Evolutionary conservation across 2,329 filamentous ascomycete genomes (phyloP).

Genomic region (Salinomyces thailandicus): DNA sequence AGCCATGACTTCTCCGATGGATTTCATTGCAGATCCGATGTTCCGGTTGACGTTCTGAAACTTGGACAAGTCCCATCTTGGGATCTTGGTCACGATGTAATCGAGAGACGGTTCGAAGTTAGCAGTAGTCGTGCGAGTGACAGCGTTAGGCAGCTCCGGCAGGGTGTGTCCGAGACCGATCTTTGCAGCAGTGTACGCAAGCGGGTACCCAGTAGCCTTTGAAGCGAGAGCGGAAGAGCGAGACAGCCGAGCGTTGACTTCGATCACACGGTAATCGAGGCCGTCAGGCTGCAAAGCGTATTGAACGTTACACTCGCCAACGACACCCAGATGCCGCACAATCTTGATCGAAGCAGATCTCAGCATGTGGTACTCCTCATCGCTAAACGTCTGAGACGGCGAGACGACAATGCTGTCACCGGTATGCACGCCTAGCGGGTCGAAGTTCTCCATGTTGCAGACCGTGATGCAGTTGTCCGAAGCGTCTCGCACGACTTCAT

Average conservation of each 20-base stretch:
- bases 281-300: constrained; percentile 95
- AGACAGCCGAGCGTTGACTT: constrained; percentile 97
- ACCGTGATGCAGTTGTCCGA: constrained; percentile 99
- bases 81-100: constrained; percentile 98
- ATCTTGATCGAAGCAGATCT: constrained; percentile 97
- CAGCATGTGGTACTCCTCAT: constrained; percentile 99
- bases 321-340: constrained; percentile 88
- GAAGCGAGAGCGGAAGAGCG: constrained; percentile 93
- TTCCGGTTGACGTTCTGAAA: constrained; percentile 98
- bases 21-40: constrained; percentile 98
- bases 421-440: constrained; percentile 93
- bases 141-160: constrained; percentile 91
- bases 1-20: constrained; percentile 97
- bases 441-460: constrained; percentile 99
- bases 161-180: constrained; percentile 93
- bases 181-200: constrained; percentile 96
- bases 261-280: constrained; percentile 95
- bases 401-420: constrained; percentile 98
- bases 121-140: constrained; percentile 96
- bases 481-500: constrained; percentile 93
- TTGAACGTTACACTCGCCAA: constrained; percentile 97
- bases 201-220: constrained; percentile 93
- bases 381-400: constrained; percentile 89
- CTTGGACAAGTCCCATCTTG: constrained; percentile 95
- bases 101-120: constrained; percentile 97